Evolutionary conservation across 352 stramenopile genomes (phyloP).

Genomic region (Pythium aquatile): DNA sequence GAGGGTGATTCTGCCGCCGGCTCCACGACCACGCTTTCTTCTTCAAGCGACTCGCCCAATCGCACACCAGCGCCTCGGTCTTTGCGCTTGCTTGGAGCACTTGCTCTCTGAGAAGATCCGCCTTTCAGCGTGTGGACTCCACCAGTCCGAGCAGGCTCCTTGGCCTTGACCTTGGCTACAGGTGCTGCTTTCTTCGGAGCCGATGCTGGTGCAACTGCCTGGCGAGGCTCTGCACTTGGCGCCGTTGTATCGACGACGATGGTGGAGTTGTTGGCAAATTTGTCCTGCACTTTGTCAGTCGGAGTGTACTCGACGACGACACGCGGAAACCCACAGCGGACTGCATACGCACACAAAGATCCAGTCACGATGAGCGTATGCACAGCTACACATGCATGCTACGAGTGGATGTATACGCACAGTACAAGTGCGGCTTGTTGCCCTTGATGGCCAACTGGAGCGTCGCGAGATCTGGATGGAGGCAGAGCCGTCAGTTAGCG

Average conservation of each 20-base stretch:
- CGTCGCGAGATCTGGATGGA: constrained; percentile 36
- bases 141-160: constrained; percentile 15
- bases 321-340: constrained; percentile 70
- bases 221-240: constrained; percentile 18
- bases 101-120: constrained; percentile 4
- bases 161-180: constrained; percentile 3
- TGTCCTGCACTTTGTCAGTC: constrained; percentile 40
- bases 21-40: constrained; percentile 19
- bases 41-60: constrained; percentile 53
- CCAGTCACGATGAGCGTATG: neutral
- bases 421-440: constrained; percentile 35
- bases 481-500: neutral
- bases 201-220: constrained; percentile 9
- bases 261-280: constrained; percentile 67
- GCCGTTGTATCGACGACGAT: constrained; percentile 49
- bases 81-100: constrained; percentile 13
- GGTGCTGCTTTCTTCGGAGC: constrained; percentile 5
- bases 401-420: constrained; percentile 31
- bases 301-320: constrained; percentile 35
- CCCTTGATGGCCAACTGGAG: constrained; percentile 45
- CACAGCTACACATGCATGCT: neutral
- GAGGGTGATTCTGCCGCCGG: constrained; percentile 1
- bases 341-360: constrained; percentile 28
- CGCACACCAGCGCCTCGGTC: constrained; percentile 54
- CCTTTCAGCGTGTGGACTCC: constrained; percentile 58